These are phyloP conservation scores for Aspergillus nomiae DNA, from an alignment of 2,329 filamentous ascomycete genomes.

Conservation along the genomic window DNA sequence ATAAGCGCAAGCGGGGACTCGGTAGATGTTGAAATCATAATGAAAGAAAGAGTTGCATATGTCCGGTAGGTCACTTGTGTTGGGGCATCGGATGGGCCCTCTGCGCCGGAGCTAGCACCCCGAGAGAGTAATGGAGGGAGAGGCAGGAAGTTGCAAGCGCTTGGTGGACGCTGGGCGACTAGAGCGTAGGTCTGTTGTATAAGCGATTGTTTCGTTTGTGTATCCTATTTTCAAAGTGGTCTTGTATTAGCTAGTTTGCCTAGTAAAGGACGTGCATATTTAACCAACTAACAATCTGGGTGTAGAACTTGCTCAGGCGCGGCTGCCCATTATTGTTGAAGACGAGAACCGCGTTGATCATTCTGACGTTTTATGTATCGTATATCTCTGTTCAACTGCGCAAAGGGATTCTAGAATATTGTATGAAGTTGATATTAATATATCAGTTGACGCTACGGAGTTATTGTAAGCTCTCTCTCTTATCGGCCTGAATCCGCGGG, in stretches of 20 bases:
- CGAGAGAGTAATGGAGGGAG: conserved; percentile 65
- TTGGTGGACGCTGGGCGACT: conserved; percentile 85
- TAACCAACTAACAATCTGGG: conserved; percentile 70
- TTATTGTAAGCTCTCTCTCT: conserved; percentile 10
- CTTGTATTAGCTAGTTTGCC: conserved; percentile 1
- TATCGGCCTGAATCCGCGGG: conserved; percentile 15
- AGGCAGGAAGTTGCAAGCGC: conserved; percentile 96
- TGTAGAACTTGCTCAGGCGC: conserved; percentile 97
- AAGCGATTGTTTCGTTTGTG: conserved; percentile 91
- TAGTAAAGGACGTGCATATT: not conserved
- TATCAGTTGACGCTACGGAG: not conserved
- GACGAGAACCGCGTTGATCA: conserved; percentile 98
- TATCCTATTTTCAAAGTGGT: conserved; percentile 69
- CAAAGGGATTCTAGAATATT: not conserved
- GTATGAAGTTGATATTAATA: not conserved
- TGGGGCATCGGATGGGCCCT: conserved; percentile 79
- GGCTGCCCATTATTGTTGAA: conserved; percentile 99
- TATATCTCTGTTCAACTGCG: not conserved
- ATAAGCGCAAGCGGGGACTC: conserved; percentile 94
- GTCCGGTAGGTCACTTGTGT: conserved; percentile 96
- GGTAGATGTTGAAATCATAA: conserved; percentile 93
- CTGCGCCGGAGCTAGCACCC: conserved; percentile 49
- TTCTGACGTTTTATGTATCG: conserved; percentile 43
- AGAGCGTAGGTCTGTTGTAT: conserved; percentile 97
- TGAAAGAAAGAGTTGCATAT: conserved; percentile 98